A percentile compares a stretch with the other conserved stretches of the same genome.
Evolutionary conservation across 1,284 basidiomycete genomes (phyloP).

Genomic region (Paramarasmius palmivorus): DNA sequence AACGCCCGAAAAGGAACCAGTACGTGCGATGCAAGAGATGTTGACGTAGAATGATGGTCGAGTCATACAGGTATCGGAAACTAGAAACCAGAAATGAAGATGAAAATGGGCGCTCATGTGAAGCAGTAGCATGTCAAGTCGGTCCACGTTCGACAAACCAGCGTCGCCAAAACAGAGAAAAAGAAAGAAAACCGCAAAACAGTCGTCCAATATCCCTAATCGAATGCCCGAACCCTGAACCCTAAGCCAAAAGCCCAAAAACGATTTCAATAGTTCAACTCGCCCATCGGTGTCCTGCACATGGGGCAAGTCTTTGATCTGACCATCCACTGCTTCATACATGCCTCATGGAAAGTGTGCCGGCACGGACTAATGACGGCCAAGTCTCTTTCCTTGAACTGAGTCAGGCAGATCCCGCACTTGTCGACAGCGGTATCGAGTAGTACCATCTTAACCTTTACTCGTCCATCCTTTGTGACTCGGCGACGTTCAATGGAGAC

Average conservation of each 20-base stretch:
- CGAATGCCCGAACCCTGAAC: no score
- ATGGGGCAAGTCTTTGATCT: slow-evolving; percentile 54
- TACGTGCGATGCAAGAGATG: no score
- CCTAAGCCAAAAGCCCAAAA: no score
- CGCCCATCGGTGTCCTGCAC: slow-evolving; percentile 42
- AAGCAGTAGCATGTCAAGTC: no score
- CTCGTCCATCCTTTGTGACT: slow-evolving; percentile 67
- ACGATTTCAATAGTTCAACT: background rate
- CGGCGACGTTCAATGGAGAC: slow-evolving; percentile 70
- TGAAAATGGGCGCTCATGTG: no score
- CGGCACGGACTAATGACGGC: slow-evolving; percentile 67
- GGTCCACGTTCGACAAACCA: no score
- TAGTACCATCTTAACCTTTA: slow-evolving; percentile 76
- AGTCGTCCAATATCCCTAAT: background rate
- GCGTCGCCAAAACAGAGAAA: no score
- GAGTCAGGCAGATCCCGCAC: slow-evolving; percentile 78
- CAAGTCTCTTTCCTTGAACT: slow-evolving; percentile 65
- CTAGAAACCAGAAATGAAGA: no score
- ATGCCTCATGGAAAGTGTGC: slow-evolving; percentile 69
- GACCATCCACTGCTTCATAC: slow-evolving; percentile 55
- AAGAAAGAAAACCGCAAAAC: no score
- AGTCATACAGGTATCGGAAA: no score
- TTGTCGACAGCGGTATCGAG: slow-evolving; percentile 75
- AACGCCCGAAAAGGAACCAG: no score
- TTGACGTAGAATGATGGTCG: no score